Conservation (phyloP, 2,329 filamentous ascomycete genomes). For the Lecanosticta acicola region DNA sequence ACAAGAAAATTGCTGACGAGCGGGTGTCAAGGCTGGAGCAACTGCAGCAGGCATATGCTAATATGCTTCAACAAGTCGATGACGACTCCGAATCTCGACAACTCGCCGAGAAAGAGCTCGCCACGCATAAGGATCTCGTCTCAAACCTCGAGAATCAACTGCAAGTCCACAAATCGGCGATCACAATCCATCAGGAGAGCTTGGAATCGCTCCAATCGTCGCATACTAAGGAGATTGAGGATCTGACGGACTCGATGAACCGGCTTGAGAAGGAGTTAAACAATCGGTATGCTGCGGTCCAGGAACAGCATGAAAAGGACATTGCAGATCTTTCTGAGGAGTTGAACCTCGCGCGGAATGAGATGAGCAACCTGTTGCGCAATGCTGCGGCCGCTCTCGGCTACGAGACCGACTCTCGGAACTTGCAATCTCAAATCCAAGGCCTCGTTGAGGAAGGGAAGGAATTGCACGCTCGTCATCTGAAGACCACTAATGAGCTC, state of each 20-base stretch:
- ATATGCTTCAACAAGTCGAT: conserved; percentile 62
- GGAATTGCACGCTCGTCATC: conserved; percentile 38
- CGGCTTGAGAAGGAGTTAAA: conserved; percentile 26
- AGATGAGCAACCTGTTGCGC: conserved; percentile 56
- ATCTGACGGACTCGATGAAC: conserved; percentile 54
- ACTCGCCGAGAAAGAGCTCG: conserved; percentile 47
- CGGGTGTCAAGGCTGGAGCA: conserved; percentile 66
- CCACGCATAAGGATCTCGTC: conserved; percentile 48
- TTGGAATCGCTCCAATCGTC: conserved; percentile 49
- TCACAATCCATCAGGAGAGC: conserved; percentile 50
- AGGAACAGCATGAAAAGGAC: conserved; percentile 32
- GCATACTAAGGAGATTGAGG: conserved; percentile 54
- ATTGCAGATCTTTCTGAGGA: conserved; percentile 51
- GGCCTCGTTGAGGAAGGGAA: conserved; percentile 43
- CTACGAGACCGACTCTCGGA: conserved; percentile 49
- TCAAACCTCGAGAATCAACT: conserved; percentile 53
- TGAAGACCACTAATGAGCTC: conserved; percentile 41
- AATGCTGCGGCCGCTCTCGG: conserved; percentile 59
- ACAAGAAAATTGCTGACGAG: conserved; percentile 65
- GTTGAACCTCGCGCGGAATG: conserved; percentile 54
- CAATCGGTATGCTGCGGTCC: conserved; percentile 34
- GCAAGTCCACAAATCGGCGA: conserved; percentile 50
- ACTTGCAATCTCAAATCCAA: conserved; percentile 40
- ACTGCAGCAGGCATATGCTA: conserved; percentile 66
- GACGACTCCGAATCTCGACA: conserved; percentile 58